Percentiles rank a stretch among this genome's conserved stretches.
These are phyloP conservation scores for Crassisporium funariophilum DNA, from an alignment of 768 basidiomycete species.

Conservation along the genomic window DNA sequence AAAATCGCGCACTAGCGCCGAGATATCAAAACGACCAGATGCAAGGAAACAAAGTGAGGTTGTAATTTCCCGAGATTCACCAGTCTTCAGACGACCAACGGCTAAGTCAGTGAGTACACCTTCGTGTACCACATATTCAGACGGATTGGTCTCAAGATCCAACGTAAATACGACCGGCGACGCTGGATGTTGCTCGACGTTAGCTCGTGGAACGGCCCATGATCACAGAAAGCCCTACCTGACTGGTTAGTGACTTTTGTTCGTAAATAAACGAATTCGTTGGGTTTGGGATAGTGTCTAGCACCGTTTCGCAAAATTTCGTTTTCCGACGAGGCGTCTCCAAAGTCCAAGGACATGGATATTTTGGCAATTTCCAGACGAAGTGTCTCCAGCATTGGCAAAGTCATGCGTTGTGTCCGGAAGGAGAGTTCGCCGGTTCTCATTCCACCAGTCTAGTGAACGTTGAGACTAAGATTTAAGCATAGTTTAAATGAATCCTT, in stretches of 20 bases:
- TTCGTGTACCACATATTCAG: conserved; percentile 69
- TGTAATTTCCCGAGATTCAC: conserved; percentile 52
- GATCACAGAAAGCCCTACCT: conserved; percentile 44
- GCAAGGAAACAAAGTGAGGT: conserved; percentile 74
- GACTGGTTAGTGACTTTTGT: conserved; percentile 64
- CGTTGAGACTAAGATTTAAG: conserved; percentile 4
- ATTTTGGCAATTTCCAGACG: conserved; percentile 69
- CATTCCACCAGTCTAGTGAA: conserved; percentile 72
- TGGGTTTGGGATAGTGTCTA: conserved; percentile 53
- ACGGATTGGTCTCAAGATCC: conserved; percentile 57
- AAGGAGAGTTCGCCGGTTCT: conserved; percentile 79
- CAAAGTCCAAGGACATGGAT: conserved; percentile 47
- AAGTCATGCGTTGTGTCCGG: conserved; percentile 74
- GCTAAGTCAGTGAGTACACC: conserved; percentile 63
- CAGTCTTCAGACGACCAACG: conserved; percentile 61
- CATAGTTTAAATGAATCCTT: conserved; percentile 19
- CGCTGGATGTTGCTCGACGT: conserved; percentile 37
- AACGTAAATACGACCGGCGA: conserved; percentile 53
- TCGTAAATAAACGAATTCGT: conserved; percentile 65
- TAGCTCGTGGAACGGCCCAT: not conserved
- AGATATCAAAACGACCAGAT: conserved; percentile 62
- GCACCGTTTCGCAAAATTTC: conserved; percentile 30
- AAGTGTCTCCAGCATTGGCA: conserved; percentile 78
- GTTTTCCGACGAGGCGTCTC: conserved; percentile 25
- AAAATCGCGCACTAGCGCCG: conserved; percentile 43